Conservation (phyloP, 2,329 filamentous ascomycete species). For the Emydomyces testavorans region DNA sequence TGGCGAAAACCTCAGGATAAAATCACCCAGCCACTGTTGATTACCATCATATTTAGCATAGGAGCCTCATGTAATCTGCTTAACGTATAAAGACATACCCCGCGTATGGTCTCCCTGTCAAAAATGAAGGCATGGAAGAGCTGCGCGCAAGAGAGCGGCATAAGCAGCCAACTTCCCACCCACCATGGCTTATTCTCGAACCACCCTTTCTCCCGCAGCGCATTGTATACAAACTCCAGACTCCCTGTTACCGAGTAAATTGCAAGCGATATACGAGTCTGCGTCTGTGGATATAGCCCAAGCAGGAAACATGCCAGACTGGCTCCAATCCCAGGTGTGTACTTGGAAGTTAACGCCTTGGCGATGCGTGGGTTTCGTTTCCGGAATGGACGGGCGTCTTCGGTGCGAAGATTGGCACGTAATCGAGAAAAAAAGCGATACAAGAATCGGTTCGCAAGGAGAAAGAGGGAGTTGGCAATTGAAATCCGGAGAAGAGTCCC, state of each 20-base stretch:
- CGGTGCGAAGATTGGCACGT: slow-evolving; percentile 63
- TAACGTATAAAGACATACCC: slow-evolving; percentile 33
- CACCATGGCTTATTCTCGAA: slow-evolving; percentile 63
- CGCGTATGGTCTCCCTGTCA: slow-evolving; percentile 61
- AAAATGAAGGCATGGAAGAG: slow-evolving; percentile 65
- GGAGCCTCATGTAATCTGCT: neutral
- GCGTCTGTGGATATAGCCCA: slow-evolving; percentile 59
- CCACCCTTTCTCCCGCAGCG: slow-evolving; percentile 58
- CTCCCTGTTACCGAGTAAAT: slow-evolving; percentile 73
- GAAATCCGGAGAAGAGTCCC: slow-evolving; percentile 57
- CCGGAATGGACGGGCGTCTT: slow-evolving; percentile 71
- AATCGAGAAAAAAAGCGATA: slow-evolving; percentile 80
- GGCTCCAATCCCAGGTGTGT: slow-evolving; percentile 82
- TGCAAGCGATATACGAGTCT: slow-evolving; percentile 65
- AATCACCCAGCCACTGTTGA: slow-evolving; percentile 49
- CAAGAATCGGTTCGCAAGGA: slow-evolving; percentile 78
- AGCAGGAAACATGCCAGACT: slow-evolving; percentile 75
- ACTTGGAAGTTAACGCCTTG: slow-evolving; percentile 63
- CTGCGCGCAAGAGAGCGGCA: slow-evolving; percentile 65
- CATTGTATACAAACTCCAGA: slow-evolving; percentile 77
- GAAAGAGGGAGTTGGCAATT: slow-evolving; percentile 68
- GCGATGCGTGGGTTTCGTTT: slow-evolving; percentile 68
- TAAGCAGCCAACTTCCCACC: slow-evolving; percentile 74
- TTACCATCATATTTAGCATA: too few relatives aligned
- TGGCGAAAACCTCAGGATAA: slow-evolving; percentile 59